Evolutionary conservation across 305 asterid species (phyloP).

Genomic region (Fraxinus platypoda): DNA sequence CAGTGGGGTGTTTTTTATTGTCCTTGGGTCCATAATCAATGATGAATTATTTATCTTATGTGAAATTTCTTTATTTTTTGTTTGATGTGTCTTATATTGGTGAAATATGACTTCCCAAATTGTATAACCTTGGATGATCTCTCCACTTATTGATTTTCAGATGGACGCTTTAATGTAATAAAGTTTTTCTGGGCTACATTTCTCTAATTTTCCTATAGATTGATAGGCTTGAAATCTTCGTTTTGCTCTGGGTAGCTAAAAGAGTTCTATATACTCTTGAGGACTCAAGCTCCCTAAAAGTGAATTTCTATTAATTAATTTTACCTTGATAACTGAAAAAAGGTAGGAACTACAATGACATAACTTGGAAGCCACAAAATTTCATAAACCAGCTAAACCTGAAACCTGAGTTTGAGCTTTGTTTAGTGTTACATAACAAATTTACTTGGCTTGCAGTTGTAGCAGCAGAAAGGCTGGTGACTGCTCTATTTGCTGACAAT

Average conservation of each 20-base stretch:
- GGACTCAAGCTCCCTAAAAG: background rate
- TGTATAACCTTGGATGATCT: background rate
- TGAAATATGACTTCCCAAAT: background rate
- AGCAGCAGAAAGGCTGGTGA: background rate
- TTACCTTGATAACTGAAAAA: background rate
- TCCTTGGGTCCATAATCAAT: background rate
- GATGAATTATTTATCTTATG: conserved; percentile 1
- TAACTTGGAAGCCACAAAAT: background rate
- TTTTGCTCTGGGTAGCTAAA: conserved; percentile 3
- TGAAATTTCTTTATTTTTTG: background rate
- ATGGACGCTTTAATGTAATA: background rate
- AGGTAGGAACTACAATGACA: background rate
- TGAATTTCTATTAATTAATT: background rate
- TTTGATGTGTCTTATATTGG: background rate
- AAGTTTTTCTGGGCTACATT: conserved; percentile 5
- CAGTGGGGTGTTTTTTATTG: conserved; percentile 5
- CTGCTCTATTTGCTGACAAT: background rate
- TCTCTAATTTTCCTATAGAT: background rate
- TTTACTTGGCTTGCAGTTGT: background rate
- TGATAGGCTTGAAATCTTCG: background rate
- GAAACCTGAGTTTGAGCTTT: background rate
- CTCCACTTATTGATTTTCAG: background rate
- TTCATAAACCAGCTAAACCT: background rate
- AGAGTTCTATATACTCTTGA: conserved; percentile 2
- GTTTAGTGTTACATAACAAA: background rate